Base-by-base conservation (phyloP, 768 basidiomycete species). In the Mycena belliarum region DNA sequence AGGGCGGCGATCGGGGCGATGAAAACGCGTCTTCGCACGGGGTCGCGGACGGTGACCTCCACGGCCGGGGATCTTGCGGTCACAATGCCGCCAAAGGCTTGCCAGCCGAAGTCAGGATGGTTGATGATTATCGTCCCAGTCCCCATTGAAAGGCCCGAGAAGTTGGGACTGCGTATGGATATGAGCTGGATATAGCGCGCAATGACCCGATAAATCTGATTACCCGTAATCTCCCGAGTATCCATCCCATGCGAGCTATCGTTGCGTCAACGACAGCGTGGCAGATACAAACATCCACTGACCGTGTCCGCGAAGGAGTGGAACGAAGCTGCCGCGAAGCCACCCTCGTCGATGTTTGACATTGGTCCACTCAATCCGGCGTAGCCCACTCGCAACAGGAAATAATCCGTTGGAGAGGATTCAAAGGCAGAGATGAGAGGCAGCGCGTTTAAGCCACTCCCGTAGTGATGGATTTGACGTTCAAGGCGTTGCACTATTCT, bases 61-160 rank as follows among this genome's bases (percentile, higher is more conserved):
- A 83, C 74, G 1, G 72, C 72, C 4, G 77, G 73, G 20, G 75
- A 73, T 24, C 73, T 75, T 14, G 76, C 68, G 21, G 74, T 62
- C 35, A 84, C 69, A 33, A 73, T 78, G 6, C 82, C 82, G 42
- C 82, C 82, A 61, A 83, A 82, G 10, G 82, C 82, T 66, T 83
- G 82, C 82, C 82, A 83, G n/a, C 82, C 83, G 63, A 83, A 83
- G 61, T 77, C 75, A 20, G 82, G 80, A 53, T 83, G 81, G 56
- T 82, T 73, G 58, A 83, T 68, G 63, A 84, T 72, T 48, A 71
- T 76, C 0, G 77, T 77, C 45, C 75, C 76, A 56, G 77, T 79
- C 26, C 79, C 79, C 74, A 83, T 77, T 6, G 77, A 63, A 65
- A 80, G 79, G 12, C 82, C 82, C 48, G 81, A 81, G 65, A 83